phyloP scores from a whole-genome alignment of 202 grass and related monocot species.

The Tripidium arundinaceum region DNA sequence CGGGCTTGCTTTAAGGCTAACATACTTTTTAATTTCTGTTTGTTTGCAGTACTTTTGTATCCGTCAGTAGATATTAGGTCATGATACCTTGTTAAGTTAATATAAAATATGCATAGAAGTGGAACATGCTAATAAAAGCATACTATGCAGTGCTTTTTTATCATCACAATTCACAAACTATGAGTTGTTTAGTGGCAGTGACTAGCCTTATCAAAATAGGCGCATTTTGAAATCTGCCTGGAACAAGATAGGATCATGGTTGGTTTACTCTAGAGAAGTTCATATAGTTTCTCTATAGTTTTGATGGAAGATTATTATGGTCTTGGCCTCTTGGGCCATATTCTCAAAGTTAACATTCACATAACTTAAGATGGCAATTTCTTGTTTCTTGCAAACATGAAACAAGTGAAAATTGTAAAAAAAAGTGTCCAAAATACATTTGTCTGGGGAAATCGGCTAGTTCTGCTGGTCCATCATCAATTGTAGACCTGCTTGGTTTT shows the following conservation, averaged over 20 bases:
- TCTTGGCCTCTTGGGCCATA: neutral
- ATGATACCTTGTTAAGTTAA: neutral
- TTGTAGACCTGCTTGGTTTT: constrained; percentile 16
- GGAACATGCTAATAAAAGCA: constrained; percentile 3
- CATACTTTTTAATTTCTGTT: constrained; percentile 29
- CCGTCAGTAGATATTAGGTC: neutral
- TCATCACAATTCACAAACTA: neutral
- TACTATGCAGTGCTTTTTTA: neutral
- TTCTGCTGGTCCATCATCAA: neutral
- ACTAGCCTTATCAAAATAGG: neutral
- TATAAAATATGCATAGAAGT: neutral
- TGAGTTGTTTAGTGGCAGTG: neutral
- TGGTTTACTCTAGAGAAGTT: constrained; percentile 20
- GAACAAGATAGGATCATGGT: neutral
- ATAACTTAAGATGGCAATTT: constrained; percentile 5
- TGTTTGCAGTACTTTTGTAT: constrained; percentile 10
- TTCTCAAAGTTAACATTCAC: constrained; percentile 4
- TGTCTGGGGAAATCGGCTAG: neutral
- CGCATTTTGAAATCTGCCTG: constrained; percentile 8
- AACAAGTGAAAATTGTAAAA: neutral
- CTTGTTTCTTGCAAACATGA: neutral
- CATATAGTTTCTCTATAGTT: neutral
- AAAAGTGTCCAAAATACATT: neutral
- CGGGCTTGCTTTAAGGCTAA: constrained; percentile 6
- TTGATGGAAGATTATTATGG: neutral